Percentiles rank a stretch among this genome's conserved stretches.
Conservation (phyloP, 2,329 filamentous ascomycete genomes). For the Alternaria sp. region DNA sequence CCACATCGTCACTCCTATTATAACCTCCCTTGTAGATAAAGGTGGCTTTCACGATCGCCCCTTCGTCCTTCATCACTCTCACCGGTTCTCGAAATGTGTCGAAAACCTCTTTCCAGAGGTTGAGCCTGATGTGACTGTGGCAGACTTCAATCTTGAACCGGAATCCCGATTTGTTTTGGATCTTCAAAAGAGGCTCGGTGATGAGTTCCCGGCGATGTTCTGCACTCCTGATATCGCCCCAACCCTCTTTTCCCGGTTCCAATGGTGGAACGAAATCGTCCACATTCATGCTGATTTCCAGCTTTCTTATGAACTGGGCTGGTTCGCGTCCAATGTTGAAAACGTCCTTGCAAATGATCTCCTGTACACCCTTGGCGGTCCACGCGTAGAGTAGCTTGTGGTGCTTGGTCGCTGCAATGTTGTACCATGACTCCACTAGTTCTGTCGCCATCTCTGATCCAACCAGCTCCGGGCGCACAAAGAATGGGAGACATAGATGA, state of each 20-base stretch:
- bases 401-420: not conserved
- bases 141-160: not conserved
- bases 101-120: not conserved
- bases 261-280: not conserved
- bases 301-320: not conserved
- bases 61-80: not conserved
- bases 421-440: not conserved
- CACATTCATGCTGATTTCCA: not conserved
- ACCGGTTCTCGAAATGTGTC: not conserved
- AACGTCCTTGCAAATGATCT: not conserved
- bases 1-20: not conserved
- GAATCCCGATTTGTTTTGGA: not conserved
- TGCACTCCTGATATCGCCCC: not conserved
- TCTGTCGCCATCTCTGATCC: not conserved
- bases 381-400: not conserved
- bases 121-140: not conserved
- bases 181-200: not conserved
- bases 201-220: not conserved
- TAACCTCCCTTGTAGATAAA: not conserved
- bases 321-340: not conserved
- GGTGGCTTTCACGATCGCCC: not conserved
- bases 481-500: not conserved
- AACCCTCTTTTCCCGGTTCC: not conserved
- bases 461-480: not conserved
- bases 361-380: not conserved